Evolutionary conservation across 768 basidiomycete species (phyloP).

Genomic region (Naematelia encephala): DNA sequence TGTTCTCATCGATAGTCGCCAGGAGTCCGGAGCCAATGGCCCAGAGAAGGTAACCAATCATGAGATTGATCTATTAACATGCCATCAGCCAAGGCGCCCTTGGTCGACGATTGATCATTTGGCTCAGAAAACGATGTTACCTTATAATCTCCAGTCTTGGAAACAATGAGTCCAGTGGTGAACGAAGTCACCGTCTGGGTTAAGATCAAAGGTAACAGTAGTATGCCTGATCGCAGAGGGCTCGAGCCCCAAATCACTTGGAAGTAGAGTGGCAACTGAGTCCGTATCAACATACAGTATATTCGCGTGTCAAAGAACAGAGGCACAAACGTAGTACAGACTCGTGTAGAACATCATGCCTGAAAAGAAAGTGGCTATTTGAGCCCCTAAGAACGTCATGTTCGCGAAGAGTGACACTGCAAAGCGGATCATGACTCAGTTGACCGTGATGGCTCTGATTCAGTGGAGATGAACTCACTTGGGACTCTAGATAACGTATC

Average conservation of each 20-base stretch:
- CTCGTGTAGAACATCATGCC: conserved; percentile 49
- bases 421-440: too few species aligned
- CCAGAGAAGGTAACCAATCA: conserved; percentile 66
- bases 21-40: conserved; percentile 67
- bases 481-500: too few species aligned
- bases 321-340: conserved; percentile 66
- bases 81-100: too few species aligned
- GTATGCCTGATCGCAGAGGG: conserved; percentile 63
- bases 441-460: too few species aligned
- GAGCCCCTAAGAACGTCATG: conserved; percentile 64
- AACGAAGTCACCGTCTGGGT: conserved; percentile 59
- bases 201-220: conserved; percentile 67
- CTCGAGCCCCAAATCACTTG: conserved; percentile 67
- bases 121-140: too few species aligned
- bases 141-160: conserved; percentile 65
- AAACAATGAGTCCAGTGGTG: conserved; percentile 61
- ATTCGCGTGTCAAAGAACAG: too few species aligned
- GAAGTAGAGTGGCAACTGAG: conserved; percentile 74
- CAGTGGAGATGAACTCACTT: too few species aligned
- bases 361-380: conserved; percentile 68
- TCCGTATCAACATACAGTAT: too few species aligned
- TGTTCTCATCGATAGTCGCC: conserved; percentile 59
- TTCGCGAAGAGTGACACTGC: conserved; percentile 71
- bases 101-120: too few species aligned
- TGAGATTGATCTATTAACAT: conserved; percentile 62